Percentiles rank a stretch among this genome's conserved stretches.
Evolutionary conservation across 306 rosid genomes (phyloP).

Genomic region (Sechiopsis laciniata): DNA sequence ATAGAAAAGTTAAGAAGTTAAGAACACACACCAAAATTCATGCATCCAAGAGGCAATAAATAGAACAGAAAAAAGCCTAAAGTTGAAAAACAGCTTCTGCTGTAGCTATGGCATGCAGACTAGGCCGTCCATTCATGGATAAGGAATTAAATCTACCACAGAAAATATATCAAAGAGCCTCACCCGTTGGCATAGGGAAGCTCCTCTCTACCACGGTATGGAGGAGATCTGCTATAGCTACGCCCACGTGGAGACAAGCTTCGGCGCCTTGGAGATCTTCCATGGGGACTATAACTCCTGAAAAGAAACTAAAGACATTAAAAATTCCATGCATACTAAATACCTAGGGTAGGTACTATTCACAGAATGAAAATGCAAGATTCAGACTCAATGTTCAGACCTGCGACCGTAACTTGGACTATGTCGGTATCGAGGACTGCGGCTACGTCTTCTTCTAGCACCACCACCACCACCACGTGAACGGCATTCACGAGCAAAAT

Average conservation of each 20-base stretch:
- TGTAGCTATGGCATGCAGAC: background rate
- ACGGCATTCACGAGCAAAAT: conserved; percentile 97
- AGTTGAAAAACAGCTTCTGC: background rate
- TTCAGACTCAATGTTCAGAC: conserved; percentile 30
- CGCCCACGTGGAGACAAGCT: conserved; percentile 88
- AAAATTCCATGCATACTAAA: too few species aligned
- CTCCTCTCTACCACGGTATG: conserved; percentile 82
- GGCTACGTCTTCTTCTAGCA: conserved; percentile 88
- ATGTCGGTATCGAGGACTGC: conserved; percentile 88
- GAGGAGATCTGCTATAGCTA: conserved; percentile 89
- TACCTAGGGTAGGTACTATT: too few species aligned
- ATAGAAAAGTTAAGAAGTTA: background rate
- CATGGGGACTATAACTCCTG: conserved; percentile 95
- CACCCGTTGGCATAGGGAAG: conserved; percentile 87
- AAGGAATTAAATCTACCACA: background rate
- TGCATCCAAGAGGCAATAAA: background rate
- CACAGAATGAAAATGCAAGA: background rate
- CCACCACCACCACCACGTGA: conserved; percentile 71
- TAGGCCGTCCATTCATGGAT: background rate
- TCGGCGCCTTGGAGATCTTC: conserved; percentile 86
- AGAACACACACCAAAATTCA: background rate
- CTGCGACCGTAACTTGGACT: conserved; percentile 98
- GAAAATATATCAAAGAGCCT: conserved; percentile 16
- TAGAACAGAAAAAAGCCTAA: background rate
- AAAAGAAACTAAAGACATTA: background rate